These are phyloP conservation scores for Eudorina sp. DNA, from an alignment of 139 green algal species.

Conservation along the genomic window DNA sequence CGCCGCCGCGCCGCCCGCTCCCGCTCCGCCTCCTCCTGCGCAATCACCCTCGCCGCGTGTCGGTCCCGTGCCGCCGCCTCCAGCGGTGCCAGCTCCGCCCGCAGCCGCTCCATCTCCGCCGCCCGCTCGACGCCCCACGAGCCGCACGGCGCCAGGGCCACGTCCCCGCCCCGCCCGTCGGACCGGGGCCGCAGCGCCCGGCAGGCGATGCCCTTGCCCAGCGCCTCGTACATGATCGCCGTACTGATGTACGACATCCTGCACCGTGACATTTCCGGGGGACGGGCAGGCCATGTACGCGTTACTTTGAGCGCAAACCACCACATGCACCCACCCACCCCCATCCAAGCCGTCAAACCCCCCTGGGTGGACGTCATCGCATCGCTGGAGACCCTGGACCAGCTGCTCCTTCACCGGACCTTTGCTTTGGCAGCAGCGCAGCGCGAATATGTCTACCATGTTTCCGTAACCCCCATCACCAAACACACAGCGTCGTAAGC, in stretches of 20 bases:
- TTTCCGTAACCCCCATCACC: neutral
- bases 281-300: neutral
- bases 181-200: neutral
- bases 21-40: neutral
- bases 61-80: neutral
- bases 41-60: neutral
- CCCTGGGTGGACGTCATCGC: neutral
- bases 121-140: neutral
- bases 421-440: neutral
- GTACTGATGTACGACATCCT: neutral
- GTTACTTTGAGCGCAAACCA: neutral
- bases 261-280: neutral
- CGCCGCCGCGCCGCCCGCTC: neutral
- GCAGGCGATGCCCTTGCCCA: neutral
- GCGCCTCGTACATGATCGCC: neutral
- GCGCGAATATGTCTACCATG: neutral
- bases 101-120: neutral
- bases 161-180: neutral
- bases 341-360: neutral
- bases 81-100: neutral
- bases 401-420: neutral
- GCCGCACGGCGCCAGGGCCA: neutral
- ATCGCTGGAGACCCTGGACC: neutral
- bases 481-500: too few relatives aligned
- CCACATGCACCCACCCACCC: too few relatives aligned